Evolutionary conservation across 208 protist genomes (phyloP), one percentile per base, ranked within the genome.

Genomic region (Leishmania amazonensis): DNA sequence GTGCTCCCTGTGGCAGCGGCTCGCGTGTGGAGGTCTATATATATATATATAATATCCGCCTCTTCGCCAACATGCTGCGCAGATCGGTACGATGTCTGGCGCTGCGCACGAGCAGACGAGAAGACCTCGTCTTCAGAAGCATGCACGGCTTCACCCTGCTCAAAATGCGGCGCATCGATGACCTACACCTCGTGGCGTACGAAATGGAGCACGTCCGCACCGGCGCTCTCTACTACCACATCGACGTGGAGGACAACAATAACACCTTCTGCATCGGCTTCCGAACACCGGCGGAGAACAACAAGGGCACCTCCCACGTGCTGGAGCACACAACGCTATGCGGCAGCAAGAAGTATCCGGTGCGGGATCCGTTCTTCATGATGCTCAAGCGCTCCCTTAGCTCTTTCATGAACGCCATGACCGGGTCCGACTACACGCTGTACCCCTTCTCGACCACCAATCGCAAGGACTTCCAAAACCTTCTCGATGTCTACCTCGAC

Each of bases 181-280:
- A 96, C 53, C 85, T 97, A 51, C 90, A 95, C 85, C 65, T 98
- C 40, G 88, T 92, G 8, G 87, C 93, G 31, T 96, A 97, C 76
- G 90, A 94, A 65, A 90, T 96, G 85, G 75, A 84, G 45, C 96
- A 98, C 85, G 80, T 87, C 49, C 73, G 75, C 42, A 97, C 95
- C 28, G 91, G 88, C 28, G 94, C 96, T 1, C 64, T 87, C 40
- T 97, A 97, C 84, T 96, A 97, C 87, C 98, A 99, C 88, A 84
- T 99, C 28, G 98, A 99, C 80, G 93, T 93, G 67, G 92, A 96
- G 68, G 98, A 99, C 90, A 94, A 87, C 21, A 99, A 99, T 83
- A 99, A 99, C 84, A 98, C 96, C 17, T 99, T 99, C 77, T 98
- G 95, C 85, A 98, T 99, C 40, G 97, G 96, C 40, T 99, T 99